These are phyloP conservation scores for Hypomontagnella submonticulosa DNA, from an alignment of 495 filamentous ascomycete genomes.

Conservation along the genomic window DNA sequence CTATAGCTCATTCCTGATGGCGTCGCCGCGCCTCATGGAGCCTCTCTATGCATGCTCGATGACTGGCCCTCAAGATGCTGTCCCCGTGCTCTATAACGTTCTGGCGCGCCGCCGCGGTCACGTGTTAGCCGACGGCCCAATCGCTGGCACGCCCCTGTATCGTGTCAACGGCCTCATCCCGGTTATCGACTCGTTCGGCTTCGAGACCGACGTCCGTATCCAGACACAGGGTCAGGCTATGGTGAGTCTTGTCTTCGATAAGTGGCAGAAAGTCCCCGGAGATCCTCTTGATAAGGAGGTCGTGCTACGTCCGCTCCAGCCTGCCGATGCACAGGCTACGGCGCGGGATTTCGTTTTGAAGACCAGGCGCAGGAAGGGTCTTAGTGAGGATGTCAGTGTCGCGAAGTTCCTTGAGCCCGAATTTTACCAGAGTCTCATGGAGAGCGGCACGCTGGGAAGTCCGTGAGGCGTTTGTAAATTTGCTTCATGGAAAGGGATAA, in stretches of 20 bases:
- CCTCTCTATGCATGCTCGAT: constrained; percentile 92
- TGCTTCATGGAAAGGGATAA: background rate
- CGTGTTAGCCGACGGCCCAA: constrained; percentile 90
- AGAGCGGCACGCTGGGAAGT: constrained; percentile 81
- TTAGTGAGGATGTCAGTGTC: constrained; percentile 94
- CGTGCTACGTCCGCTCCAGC: constrained; percentile 84
- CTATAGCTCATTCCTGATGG: constrained; percentile 96
- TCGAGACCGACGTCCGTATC: constrained; percentile 96
- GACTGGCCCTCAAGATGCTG: constrained; percentile 91
- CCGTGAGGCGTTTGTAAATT: constrained; percentile 23
- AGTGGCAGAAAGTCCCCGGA: constrained; percentile 94
- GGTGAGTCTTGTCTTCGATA: constrained; percentile 92
- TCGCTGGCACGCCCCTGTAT: constrained; percentile 96
- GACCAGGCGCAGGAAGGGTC: constrained; percentile 89
- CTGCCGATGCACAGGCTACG: constrained; percentile 84
- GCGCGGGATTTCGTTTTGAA: constrained; percentile 96
- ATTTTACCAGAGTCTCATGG: constrained; percentile 86
- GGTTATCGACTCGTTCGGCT: constrained; percentile 96
- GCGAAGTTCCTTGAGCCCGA: constrained; percentile 96
- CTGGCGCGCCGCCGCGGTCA: constrained; percentile 89
- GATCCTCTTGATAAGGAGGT: constrained; percentile 92
- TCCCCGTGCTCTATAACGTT: constrained; percentile 89
- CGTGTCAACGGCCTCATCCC: constrained; percentile 89
- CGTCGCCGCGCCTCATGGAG: constrained; percentile 94
- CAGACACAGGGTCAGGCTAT: constrained; percentile 94